These are phyloP conservation scores for Calonectria hongkongensis DNA, from an alignment of 2,329 filamentous ascomycete genomes.

Conservation along the genomic window DNA sequence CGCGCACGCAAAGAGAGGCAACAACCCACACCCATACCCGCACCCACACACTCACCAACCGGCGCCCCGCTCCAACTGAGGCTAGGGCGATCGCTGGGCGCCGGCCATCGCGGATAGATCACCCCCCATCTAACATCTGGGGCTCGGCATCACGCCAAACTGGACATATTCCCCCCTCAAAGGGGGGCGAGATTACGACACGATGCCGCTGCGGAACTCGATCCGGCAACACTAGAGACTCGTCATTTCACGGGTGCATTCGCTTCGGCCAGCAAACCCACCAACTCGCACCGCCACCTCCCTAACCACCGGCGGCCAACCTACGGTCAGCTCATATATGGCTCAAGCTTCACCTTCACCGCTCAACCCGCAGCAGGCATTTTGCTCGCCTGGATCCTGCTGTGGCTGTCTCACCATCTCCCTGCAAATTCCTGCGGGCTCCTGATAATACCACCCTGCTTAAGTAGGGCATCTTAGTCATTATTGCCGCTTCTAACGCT, in stretches of 20 bases:
- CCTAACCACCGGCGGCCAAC: constrained; percentile 19
- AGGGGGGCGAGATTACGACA: constrained; percentile 8
- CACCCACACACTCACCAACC: neutral
- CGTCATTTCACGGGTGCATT: constrained; percentile 14
- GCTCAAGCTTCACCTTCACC: constrained; percentile 27
- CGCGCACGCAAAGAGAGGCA: neutral
- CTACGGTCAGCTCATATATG: constrained; percentile 33
- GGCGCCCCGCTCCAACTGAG: neutral
- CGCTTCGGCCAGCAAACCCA: constrained; percentile 10
- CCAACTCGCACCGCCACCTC: constrained; percentile 31
- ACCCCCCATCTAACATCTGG: constrained; percentile 11
- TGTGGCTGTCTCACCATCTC: constrained; percentile 27
- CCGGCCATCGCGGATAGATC: constrained; percentile 18
- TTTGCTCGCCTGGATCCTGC: constrained; percentile 22
- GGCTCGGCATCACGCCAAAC: neutral
- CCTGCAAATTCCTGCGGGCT: constrained; percentile 20
- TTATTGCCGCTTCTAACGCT: constrained; percentile 5
- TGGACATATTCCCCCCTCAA: neutral
- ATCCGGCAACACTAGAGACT: constrained; percentile 12
- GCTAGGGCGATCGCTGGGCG: constrained; percentile 18
- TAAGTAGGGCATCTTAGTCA: neutral
- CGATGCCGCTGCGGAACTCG: constrained; percentile 17
- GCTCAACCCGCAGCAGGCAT: constrained; percentile 25
- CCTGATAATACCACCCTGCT: neutral
- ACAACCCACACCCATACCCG: neutral